Base-by-base conservation (phyloP, 2,329 filamentous ascomycete species). In the Ascochyta fabae region DNA sequence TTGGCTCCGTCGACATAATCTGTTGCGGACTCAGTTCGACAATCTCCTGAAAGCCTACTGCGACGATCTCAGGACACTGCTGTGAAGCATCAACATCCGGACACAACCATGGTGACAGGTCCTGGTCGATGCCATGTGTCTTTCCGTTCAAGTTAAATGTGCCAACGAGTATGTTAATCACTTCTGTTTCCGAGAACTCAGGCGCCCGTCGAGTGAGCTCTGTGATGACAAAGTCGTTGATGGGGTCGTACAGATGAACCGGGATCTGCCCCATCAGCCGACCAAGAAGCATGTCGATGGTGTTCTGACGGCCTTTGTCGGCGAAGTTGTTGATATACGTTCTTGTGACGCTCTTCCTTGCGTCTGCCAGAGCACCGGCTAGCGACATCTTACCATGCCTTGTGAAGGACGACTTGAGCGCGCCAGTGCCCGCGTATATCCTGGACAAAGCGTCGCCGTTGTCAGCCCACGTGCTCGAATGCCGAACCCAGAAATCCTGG, bases 311-410 rank as follows among this genome's bases (percentile, higher is more conserved):
- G 22, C 88, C 90, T 62, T 96, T 96, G 74, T 99, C 95, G 8
- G 92, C 86, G 73, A 99, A 98, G 71, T 97, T 98, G 78, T 99
- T 99, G 78, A 97, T 94, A 72, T 97, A 98, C 60, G 97, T 85
- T 56, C 95, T 85, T 48, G 95, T 95, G 0, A 94, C 93, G 62
- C 92, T 96, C 77, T 99, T 99, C 50, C 94, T 86, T 40, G 92
- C 90, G 78, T 99, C 95, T n/a, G 95, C 93, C 64, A 99, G 86
- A 10, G 93, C 91, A 26, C 95, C 95, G 1, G 93, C 91, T 23
- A 98, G 77, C 10, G 93, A 96, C 91, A 96, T 97, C 77, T 97
- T 98, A 31, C 95, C 95, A 69, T 90, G 88, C 53, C 95, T 85
- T 1, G 95, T 99, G 67, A 96, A 98, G 0, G 93, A 97, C 2